Base-by-base conservation (phyloP, 345 rosid species). In the Firmiana major region DNA sequence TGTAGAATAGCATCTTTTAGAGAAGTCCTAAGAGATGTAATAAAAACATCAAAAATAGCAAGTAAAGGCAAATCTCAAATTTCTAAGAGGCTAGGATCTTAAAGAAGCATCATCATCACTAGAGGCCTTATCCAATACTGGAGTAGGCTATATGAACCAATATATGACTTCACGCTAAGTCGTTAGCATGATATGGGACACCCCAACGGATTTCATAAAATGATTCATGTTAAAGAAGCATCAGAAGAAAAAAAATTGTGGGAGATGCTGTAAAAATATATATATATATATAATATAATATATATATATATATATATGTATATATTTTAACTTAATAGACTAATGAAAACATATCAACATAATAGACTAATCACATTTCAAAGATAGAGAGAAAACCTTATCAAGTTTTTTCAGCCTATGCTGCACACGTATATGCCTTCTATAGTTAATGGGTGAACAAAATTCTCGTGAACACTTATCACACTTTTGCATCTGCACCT, bases 401-500 rank as follows among this genome's bases (percentile, higher is more conserved):
- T 90, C 94, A 75, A 88, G 90, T 83, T 84, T 96, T 80, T 86
- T 96, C 78, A 82, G 81, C 75, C 97, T 93, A 75, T 93, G 98
- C 77, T 94, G 94, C 80, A 92, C 94, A 71, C 95, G 97, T 67
- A 85, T 78, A 83, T 97, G 99, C 80, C 99, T 91, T 83, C 97
- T 91, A 72, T 83, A 82, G 81, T 91, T 97, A 55, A 94, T 92
- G 66, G 97, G 85, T 24, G 99, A 94, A 81, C 87, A 94, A 79
- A 91, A 97, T 76, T 97, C 99, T 73, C 83, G 88, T 31, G 85
- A 82, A 83, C 99, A 97, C 88, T 94, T 94, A 58, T 90, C 89
- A 80, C 99, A 97, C 86, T 92, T 97, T 79, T 91, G 94, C 93
- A 94, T 86, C 77, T 89, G 97, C 85, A 89, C 84, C 92, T 96